phyloP scores from a whole-genome alignment of 208 protist species.

The Naegleria lovaniensis region DNA sequence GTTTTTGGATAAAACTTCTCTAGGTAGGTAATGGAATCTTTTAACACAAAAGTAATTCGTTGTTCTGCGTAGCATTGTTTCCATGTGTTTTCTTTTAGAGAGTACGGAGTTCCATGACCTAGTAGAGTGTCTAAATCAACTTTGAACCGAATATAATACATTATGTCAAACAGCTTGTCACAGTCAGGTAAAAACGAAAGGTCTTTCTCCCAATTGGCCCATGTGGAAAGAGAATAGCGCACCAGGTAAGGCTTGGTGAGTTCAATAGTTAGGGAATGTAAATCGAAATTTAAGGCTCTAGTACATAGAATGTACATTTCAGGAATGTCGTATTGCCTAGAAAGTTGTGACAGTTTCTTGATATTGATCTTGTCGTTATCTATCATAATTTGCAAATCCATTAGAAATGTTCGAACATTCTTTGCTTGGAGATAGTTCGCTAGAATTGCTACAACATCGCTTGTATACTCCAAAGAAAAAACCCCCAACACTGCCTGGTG shows the following conservation, averaged over 20 bases:
- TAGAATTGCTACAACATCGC: neutral
- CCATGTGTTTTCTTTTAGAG: neutral
- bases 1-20: neutral
- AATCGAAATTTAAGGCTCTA: neutral
- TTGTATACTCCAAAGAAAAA: neutral
- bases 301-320: neutral
- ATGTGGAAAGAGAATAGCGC: neutral
- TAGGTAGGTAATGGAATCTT: neutral
- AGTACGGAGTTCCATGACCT: neutral
- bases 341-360: neutral
- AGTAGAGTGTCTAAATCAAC: neutral
- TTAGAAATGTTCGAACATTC: neutral
- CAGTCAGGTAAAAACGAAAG: neutral
- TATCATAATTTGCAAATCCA: neutral
- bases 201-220: neutral
- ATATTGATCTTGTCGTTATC: neutral
- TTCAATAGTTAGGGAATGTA: neutral
- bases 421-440: neutral
- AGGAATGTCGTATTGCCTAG: neutral
- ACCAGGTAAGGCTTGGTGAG: neutral
- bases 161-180: neutral
- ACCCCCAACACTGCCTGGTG: neutral
- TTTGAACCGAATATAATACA: neutral
- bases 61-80: neutral
- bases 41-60: neutral